These are phyloP conservation scores for Cryptococcus sp. DNA, from an alignment of 1,284 basidiomycete genomes.

Conservation along the genomic window DNA sequence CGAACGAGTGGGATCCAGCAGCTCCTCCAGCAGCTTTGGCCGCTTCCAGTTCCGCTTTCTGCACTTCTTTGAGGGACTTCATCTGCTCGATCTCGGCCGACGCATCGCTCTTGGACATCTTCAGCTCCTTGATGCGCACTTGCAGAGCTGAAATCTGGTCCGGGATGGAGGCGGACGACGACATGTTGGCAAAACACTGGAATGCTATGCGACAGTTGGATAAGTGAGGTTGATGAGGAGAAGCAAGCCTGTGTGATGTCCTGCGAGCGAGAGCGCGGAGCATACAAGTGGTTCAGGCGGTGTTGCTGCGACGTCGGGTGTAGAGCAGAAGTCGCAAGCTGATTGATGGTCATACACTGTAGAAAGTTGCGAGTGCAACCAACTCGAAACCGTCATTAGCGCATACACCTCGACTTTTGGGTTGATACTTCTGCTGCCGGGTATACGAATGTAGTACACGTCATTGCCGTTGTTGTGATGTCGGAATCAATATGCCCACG, in stretches of 20 bases:
- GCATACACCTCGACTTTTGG: no score
- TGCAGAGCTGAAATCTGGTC: slow-evolving; percentile 50
- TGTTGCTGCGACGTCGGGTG: not conserved
- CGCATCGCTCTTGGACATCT: slow-evolving; percentile 50
- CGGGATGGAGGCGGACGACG: slow-evolving; percentile 19
- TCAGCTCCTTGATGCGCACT: slow-evolving; percentile 48
- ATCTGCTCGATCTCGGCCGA: slow-evolving; percentile 51
- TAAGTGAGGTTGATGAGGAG: not conserved
- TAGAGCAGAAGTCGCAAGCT: no score
- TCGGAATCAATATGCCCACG: no score
- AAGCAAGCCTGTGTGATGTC: not conserved
- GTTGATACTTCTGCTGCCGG: no score
- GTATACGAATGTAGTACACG: no score
- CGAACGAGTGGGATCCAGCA: slow-evolving; percentile 24
- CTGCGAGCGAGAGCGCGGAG: slow-evolving; percentile 5
- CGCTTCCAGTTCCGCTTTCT: slow-evolving; percentile 38
- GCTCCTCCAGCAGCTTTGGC: slow-evolving; percentile 40
- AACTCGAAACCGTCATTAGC: no score
- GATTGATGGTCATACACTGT: no score
- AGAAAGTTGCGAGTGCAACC: no score
- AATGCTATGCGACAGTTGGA: not conserved
- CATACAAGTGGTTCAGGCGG: slow-evolving; percentile 4
- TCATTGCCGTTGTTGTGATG: no score
- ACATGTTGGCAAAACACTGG: slow-evolving; percentile 13
- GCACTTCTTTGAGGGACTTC: slow-evolving; percentile 47